Conservation (phyloP, 2,329 filamentous ascomycete genomes). For the Colletotrichum destructivum region DNA sequence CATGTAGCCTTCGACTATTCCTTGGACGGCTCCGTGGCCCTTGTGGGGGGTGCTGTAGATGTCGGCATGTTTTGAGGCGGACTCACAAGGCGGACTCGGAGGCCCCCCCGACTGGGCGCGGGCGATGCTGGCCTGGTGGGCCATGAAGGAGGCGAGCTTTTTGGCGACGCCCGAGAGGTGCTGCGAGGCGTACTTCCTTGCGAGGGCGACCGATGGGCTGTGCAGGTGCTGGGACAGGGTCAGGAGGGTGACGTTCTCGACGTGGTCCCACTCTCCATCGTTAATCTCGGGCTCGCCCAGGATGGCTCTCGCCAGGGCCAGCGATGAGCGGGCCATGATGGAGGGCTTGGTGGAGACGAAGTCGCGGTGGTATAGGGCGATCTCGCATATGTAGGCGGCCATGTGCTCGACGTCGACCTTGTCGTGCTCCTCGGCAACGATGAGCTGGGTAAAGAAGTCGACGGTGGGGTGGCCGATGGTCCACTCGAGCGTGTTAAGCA, state of each 20-base stretch:
- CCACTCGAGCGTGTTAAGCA: conserved; percentile 97
- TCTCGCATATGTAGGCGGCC: conserved; percentile 94
- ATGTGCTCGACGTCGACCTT: conserved; percentile 94
- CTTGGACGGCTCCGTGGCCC: conserved; percentile 73
- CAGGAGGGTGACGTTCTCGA: conserved; percentile 77
- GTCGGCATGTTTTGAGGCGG: conserved; percentile 67
- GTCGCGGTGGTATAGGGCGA: conserved; percentile 95
- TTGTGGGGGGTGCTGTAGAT: conserved; percentile 87
- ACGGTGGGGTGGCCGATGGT: conserved; percentile 95
- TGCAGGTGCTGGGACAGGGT: conserved; percentile 72
- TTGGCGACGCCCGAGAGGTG: conserved; percentile 68
- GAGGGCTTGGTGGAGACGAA: conserved; percentile 95
- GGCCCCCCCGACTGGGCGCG: conserved; percentile 65
- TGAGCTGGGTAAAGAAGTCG: conserved; percentile 92
- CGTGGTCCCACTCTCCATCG: conserved; percentile 82
- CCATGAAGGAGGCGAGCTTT: conserved; percentile 72
- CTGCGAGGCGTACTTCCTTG: conserved; percentile 72
- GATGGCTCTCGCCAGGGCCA: conserved; percentile 90
- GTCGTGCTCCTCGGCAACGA: conserved; percentile 82
- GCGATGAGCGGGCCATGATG: conserved; percentile 88
- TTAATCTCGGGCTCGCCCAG: conserved; percentile 83
- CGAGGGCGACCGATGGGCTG: conserved; percentile 70
- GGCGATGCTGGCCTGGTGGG: conserved; percentile 70
- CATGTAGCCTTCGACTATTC: conserved; percentile 81
- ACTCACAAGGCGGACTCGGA: conserved; percentile 72